These are phyloP conservation scores for Cordyceps pruinosa DNA, from an alignment of 2,329 filamentous ascomycete genomes.

Conservation along the genomic window DNA sequence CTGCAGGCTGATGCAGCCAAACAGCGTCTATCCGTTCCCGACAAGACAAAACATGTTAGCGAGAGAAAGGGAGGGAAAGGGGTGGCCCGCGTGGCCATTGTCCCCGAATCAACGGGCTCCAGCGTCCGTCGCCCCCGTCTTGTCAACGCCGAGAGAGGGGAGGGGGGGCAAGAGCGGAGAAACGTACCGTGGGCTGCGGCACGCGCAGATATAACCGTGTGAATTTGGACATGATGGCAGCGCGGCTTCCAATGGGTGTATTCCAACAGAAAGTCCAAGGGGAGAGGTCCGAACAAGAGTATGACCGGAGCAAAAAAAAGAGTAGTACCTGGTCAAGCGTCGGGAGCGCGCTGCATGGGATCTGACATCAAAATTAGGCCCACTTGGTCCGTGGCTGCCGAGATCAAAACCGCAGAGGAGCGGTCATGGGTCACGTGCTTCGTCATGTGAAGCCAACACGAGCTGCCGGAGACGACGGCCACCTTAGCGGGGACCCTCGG, in stretches of 20 bases:
- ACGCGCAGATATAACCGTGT: constrained; percentile 32
- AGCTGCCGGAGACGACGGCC: too few species aligned
- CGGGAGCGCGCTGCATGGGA: constrained; percentile 2
- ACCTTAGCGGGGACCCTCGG: too few species aligned
- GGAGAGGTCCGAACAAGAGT: not conserved
- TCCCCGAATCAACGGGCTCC: not conserved
- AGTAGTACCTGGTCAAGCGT: constrained; percentile 1
- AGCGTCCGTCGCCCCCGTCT: not conserved
- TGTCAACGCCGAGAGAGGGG: not conserved
- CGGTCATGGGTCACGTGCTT: not conserved
- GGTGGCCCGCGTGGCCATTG: not conserved
- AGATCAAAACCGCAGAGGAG: not conserved
- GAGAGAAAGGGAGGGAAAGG: too few species aligned
- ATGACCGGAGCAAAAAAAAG: constrained; percentile 5
- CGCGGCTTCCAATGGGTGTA: not conserved
- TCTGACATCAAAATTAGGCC: constrained; percentile 11
- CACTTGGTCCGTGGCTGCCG: constrained; percentile 12
- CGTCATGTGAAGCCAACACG: not conserved
- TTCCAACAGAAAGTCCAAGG: not conserved
- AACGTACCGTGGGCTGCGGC: constrained; percentile 34
- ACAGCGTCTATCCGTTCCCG: constrained; percentile 63
- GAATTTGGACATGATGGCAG: constrained; percentile 10
- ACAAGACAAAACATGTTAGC: constrained; percentile 11
- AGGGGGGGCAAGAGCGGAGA: not conserved
- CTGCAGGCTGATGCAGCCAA: constrained; percentile 78